phyloP scores from a whole-genome alignment of 768 basidiomycete species.

The Amanita brunnescens region DNA sequence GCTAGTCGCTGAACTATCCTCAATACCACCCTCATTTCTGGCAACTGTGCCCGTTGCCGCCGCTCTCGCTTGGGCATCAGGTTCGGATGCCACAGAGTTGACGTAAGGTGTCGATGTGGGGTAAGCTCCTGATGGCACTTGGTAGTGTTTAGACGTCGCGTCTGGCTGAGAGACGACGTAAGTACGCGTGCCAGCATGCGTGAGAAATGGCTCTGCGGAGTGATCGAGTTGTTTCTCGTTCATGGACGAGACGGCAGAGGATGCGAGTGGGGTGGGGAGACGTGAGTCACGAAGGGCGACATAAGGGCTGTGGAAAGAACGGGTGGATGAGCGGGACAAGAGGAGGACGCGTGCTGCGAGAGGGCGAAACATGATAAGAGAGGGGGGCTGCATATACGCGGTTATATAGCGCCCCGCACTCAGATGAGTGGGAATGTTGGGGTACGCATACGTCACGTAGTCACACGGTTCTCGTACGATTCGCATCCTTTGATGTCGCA shows the following conservation, averaged over 20 bases:
- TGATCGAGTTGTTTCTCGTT: conserved; percentile 60
- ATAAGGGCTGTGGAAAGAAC: conserved; percentile 55
- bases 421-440: not conserved
- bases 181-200: conserved; percentile 42
- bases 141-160: conserved; percentile 48
- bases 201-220: conserved; percentile 37
- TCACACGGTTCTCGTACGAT: conserved; percentile 1
- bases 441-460: conserved; percentile 13
- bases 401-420: not conserved
- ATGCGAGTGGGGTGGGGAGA: conserved; percentile 23
- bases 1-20: conserved; percentile 39
- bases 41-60: conserved; percentile 35
- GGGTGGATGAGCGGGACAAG: not conserved
- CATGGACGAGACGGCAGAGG: conserved; percentile 22
- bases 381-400: not conserved
- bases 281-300: conserved; percentile 37
- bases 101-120: conserved; percentile 39
- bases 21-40: conserved; percentile 25
- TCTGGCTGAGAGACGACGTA: conserved; percentile 74
- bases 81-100: conserved; percentile 31
- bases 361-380: not conserved
- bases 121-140: conserved; percentile 68
- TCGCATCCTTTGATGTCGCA: too few species aligned
- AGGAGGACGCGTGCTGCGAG: not conserved
- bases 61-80: conserved; percentile 25